Evolutionary conservation across 164 flowering plant species (phyloP).

Genomic region (Tetracentron sinense): DNA sequence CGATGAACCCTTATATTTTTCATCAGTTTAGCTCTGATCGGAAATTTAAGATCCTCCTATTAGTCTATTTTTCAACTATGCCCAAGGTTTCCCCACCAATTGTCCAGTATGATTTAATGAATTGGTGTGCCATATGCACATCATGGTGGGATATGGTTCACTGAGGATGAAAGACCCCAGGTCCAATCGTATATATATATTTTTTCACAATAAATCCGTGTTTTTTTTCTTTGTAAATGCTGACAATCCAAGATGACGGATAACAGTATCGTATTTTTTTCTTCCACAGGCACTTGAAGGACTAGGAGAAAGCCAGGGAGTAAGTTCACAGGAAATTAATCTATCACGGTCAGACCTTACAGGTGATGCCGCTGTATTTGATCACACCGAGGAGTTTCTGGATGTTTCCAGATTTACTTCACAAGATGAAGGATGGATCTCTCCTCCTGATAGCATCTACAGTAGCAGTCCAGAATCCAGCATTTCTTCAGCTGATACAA

Average conservation of each 20-base stretch:
- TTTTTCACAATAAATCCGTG: background rate
- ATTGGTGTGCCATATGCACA: no score
- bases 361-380: conserved; percentile 35
- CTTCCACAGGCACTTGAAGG: conserved; percentile 83
- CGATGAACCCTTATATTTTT: background rate
- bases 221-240: background rate
- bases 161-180: background rate
- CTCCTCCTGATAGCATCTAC: conserved; percentile 80
- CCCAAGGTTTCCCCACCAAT: no score
- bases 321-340: conserved; percentile 52
- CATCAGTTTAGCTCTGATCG: background rate
- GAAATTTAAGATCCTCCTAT: background rate
- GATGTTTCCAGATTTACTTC: conserved; percentile 32
- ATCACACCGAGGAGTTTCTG: conserved; percentile 28
- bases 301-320: conserved; percentile 77
- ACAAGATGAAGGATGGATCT: conserved; percentile 77
- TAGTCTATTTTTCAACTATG: no score
- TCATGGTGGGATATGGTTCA: background rate
- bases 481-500: conserved; percentile 37
- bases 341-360: conserved; percentile 46
- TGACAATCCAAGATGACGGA: background rate
- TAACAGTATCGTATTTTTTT: background rate
- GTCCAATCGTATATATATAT: no score
- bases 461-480: conserved; percentile 53
- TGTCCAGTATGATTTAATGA: background rate